Evolutionary conservation across 1,139 yeast genomes (phyloP), one percentile per base, ranked within the genome.

Genomic region (Pichia sp.): DNA sequence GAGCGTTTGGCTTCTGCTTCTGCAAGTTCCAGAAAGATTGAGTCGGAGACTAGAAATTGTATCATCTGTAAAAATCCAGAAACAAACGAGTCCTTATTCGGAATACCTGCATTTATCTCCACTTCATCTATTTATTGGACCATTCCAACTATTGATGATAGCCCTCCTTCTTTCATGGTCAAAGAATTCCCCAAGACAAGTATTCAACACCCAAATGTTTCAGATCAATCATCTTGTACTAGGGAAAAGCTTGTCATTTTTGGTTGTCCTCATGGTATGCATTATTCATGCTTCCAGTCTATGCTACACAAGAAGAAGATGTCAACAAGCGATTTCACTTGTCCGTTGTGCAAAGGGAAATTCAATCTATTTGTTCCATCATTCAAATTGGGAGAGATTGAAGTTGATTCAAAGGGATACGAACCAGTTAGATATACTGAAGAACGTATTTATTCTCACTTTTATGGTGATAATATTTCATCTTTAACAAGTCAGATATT

Each of bases 181-280:
- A 53, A 60, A 10, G 62, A 60, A 3, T 58, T 64, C 41, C 54
- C 51, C 17, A 42, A 43, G 12, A 36, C 17, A 14, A 7, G 17
- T 1, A n/a, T 10, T 6, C 20, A 12, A 20, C 7, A 33, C 27
- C 30, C 16, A 30, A 12, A 43, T 24, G 17, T 40, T 20, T 38
- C 12, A 16, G 45, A 31, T 10, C 27, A 43, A 17, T 51, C 60
- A 2, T 20, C 49, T 27, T 59, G 61, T 51, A 55, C 63, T 2
- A 58, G 58, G 44, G 60, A 63, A 16, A 68, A 70, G 9, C 56
- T 71, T 44, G 83, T 81, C 6, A 71, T 78, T 17, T 73, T 80
- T 3, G 82, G 88, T 2, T 86, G 93, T 71, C 84, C 87, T 27
- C 95, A 86, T 68, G 83, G 82, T 9, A 78, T 85, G 71, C 95